phyloP scores from a whole-genome alignment of 805 yeast genomes.

The Candida quercuum region DNA sequence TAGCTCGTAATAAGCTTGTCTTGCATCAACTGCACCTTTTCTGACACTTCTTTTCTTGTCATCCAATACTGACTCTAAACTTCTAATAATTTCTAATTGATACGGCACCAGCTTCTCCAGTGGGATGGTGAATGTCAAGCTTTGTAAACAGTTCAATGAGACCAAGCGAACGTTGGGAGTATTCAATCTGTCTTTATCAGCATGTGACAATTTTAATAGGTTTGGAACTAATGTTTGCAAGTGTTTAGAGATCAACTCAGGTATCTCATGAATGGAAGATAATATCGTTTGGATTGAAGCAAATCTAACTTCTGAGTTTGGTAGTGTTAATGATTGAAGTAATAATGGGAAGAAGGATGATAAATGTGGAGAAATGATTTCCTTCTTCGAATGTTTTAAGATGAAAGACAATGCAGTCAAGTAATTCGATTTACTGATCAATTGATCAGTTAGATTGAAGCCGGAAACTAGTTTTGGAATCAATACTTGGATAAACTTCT shows the following conservation, averaged over 20 bases:
- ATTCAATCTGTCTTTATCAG: conserved; percentile 25
- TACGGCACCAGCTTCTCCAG: conserved; percentile 44
- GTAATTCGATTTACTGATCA: conserved; percentile 40
- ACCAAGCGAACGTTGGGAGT: conserved; percentile 47
- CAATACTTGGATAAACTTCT: conserved; percentile 60
- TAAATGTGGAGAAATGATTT: conserved; percentile 61
- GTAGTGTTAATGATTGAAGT: conserved; percentile 52
- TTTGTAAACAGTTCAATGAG: conserved; percentile 53
- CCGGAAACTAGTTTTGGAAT: conserved; percentile 51
- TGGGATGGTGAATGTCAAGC: conserved; percentile 34
- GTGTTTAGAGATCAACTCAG: conserved; percentile 47
- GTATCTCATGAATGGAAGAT: conserved; percentile 50
- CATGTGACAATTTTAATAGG: conserved; percentile 32
- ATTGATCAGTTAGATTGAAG: conserved; percentile 27
- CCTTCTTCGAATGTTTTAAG: conserved; percentile 57
- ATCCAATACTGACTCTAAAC: conserved; percentile 51
- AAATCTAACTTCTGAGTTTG: conserved; percentile 38
- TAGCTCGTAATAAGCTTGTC: conserved; percentile 68
- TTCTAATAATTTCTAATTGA: conserved; percentile 41
- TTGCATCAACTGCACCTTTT: conserved; percentile 68
- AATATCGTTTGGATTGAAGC: conserved; percentile 59
- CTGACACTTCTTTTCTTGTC: conserved; percentile 74
- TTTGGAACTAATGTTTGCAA: conserved; percentile 52
- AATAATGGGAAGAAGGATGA: conserved; percentile 64
- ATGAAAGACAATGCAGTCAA: conserved; percentile 64